Evolutionary conservation across 2,329 filamentous ascomycete genomes (phyloP).

Genomic region (Elsinoe batatas): DNA sequence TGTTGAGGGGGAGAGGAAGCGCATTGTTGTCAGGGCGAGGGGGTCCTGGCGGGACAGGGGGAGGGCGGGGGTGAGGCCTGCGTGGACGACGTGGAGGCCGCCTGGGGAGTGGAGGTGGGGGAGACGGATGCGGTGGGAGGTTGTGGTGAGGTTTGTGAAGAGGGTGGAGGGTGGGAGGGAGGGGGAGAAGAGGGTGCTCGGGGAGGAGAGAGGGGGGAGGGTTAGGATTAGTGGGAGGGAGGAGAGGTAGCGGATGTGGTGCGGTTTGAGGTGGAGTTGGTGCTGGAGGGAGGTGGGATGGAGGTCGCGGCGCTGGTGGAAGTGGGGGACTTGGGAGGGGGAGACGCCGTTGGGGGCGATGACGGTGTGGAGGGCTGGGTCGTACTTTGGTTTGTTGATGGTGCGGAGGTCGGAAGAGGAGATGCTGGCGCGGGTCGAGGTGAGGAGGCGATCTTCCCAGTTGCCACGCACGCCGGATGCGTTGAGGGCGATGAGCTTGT

Average conservation of each 20-base stretch:
- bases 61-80: conserved; percentile 69
- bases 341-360: conserved; percentile 10
- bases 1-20: conserved; percentile 58
- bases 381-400: conserved; percentile 11
- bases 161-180: neutral
- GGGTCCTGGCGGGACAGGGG: conserved; percentile 62
- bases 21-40: conserved; percentile 84
- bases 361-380: conserved; percentile 8
- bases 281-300: neutral
- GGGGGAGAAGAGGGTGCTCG: neutral
- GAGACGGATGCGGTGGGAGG: conserved; percentile 8
- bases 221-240: conserved; percentile 29
- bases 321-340: neutral
- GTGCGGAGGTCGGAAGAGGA: neutral
- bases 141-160: neutral
- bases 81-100: conserved; percentile 66
- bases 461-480: conserved; percentile 84
- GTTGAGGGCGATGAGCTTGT: conserved; percentile 59
- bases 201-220: conserved; percentile 22
- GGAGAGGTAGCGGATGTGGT: conserved; percentile 26
- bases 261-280: conserved; percentile 19
- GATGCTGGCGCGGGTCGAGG: neutral
- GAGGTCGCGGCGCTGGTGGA: neutral
- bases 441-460: conserved; percentile 78
- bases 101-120: neutral